A percentile compares a stretch with the other conserved stretches of the same genome.
phyloP scores from a whole-genome alignment of 2,329 filamentous ascomycete genomes.

The Phyllosticta ampelicida region DNA sequence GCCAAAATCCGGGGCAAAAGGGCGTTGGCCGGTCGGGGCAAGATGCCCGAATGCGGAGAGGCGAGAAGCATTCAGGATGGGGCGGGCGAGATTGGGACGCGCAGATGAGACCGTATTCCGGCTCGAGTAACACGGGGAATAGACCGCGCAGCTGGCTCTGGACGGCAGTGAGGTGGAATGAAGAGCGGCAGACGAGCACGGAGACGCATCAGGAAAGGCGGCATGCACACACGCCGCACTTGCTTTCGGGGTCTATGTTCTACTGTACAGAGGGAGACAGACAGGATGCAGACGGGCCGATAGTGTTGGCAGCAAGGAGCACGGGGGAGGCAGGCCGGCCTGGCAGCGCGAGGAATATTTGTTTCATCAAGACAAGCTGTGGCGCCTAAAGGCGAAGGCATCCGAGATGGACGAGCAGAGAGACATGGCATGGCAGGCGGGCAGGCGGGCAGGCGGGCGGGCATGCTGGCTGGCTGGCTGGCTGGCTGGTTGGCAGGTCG shows the following conservation, averaged over 20 bases:
- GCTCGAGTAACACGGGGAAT: neutral
- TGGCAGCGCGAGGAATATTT: neutral
- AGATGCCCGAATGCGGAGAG: neutral
- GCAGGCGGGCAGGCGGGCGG: too few species aligned
- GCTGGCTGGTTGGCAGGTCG: neutral
- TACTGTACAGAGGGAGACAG: neutral
- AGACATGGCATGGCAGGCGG: too few species aligned
- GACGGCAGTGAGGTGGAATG: constrained; percentile 7
- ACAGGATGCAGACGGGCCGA: constrained; percentile 6
- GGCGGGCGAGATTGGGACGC: neutral
- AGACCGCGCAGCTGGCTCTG: constrained; percentile 1
- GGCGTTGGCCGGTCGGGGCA: neutral
- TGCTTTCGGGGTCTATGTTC: neutral
- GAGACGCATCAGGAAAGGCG: constrained; percentile 1
- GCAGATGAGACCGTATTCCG: constrained; percentile 9
- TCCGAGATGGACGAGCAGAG: too few species aligned
- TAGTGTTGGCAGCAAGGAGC: neutral
- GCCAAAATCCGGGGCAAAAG: constrained; percentile 7
- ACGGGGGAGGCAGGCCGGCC: neutral
- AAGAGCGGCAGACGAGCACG: neutral
- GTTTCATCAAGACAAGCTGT: constrained; percentile 4
- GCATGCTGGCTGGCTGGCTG: too few species aligned
- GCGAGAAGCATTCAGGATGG: too few species aligned
- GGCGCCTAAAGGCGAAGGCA: neutral
- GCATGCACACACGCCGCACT: neutral